Conservation (phyloP, 768 basidiomycete species). For the Macrolepiota fuliginosa region DNA sequence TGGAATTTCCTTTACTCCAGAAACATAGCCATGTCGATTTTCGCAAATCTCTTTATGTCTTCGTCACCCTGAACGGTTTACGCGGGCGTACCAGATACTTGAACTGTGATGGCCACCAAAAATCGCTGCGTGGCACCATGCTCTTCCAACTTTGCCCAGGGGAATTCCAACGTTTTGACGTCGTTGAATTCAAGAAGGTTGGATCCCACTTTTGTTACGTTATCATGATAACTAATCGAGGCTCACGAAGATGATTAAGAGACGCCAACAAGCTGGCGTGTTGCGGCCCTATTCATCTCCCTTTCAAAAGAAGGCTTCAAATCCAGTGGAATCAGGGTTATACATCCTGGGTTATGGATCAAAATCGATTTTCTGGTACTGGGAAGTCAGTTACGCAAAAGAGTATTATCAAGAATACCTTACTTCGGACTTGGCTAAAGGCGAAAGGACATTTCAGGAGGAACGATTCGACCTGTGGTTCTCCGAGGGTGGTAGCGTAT, state of each 20-base stretch:
- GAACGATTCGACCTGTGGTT: neutral
- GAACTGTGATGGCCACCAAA: neutral
- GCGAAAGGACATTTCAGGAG: neutral
- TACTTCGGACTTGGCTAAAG: neutral
- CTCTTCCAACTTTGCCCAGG: neutral
- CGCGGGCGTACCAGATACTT: neutral
- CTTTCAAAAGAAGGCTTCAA: too few relatives aligned
- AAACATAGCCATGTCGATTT: neutral
- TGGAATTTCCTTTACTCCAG: neutral
- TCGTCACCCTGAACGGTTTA: neutral
- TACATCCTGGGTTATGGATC: neutral
- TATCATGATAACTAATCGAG: neutral
- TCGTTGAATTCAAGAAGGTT: neutral
- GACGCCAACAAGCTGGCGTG: neutral
- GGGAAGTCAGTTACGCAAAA: neutral
- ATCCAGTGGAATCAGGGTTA: neutral
- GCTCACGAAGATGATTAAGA: neutral
- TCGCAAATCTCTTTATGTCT: neutral
- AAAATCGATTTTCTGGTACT: constrained; percentile 2
- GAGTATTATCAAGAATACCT: neutral
- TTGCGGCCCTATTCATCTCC: neutral
- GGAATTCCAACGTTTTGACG: neutral
- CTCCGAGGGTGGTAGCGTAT: too few relatives aligned
- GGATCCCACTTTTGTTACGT: neutral
- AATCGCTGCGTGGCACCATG: neutral